Evolutionary conservation across 1,284 basidiomycete genomes (phyloP).

Genomic region (Malassezia caprae): DNA sequence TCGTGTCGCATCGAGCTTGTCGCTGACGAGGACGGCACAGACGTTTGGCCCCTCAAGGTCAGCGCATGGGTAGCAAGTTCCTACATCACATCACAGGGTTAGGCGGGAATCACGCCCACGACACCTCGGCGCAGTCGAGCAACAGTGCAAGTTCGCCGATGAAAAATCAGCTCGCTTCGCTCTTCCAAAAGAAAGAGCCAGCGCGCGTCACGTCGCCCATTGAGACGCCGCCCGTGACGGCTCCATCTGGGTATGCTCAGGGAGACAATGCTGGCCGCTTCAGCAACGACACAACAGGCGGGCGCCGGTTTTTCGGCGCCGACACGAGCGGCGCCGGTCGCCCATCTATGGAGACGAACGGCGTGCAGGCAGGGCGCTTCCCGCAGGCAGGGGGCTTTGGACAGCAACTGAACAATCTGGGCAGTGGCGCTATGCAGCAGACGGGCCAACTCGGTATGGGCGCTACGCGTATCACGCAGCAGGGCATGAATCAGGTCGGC

Average conservation of each 20-base stretch:
- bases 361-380: conserved; percentile 1
- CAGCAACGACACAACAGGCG: background rate
- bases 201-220: background rate
- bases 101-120: background rate
- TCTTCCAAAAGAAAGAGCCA: background rate
- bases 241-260: background rate
- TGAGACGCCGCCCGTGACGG: background rate
- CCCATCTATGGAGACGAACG: background rate
- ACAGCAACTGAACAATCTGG: background rate
- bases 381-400: background rate
- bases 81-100: conserved; percentile 13
- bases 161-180: conserved; percentile 5
- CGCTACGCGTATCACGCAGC: background rate
- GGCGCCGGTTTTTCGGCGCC: background rate
- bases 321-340: background rate
- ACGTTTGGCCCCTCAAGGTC: conserved; percentile 14
- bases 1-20: background rate
- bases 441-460: background rate
- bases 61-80: conserved; percentile 16
- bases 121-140: background rate
- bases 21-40: background rate
- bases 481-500: background rate
- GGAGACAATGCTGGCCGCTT: background rate
- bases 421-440: background rate
- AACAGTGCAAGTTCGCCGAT: conserved; percentile 1